phyloP scores from a whole-genome alignment of 371 early-diverging fungal genomes.

The Massospora cicadina region DNA sequence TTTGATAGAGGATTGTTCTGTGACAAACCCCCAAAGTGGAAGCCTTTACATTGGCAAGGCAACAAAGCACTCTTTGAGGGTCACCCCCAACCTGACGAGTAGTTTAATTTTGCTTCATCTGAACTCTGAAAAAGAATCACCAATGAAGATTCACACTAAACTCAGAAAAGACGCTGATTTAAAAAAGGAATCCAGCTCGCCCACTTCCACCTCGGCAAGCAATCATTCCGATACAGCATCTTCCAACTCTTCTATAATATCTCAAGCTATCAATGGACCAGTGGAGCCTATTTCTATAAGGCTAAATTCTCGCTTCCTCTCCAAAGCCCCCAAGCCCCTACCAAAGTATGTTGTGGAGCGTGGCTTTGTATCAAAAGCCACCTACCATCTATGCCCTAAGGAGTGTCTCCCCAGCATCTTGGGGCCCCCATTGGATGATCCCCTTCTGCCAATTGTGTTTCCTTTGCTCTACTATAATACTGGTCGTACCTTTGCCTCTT shows the following conservation, averaged over 20 bases:
- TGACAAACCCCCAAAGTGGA: neutral
- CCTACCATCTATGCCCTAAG: neutral
- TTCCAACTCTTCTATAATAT: neutral
- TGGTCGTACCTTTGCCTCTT: neutral
- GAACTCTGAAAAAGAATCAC: neutral
- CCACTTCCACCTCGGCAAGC: neutral
- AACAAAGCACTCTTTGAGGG: neutral
- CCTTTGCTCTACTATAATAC: neutral
- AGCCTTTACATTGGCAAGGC: neutral
- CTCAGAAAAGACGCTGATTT: neutral
- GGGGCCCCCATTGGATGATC: neutral
- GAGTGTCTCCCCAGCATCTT: neutral
- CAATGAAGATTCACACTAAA: neutral
- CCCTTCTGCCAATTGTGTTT: neutral
- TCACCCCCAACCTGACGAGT: neutral
- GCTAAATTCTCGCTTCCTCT: neutral
- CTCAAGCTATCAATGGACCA: neutral
- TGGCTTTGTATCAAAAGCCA: neutral
- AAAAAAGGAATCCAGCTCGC: neutral
- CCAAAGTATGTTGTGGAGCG: neutral
- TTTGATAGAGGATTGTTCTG: neutral
- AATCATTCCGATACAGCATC: no score
- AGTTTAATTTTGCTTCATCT: neutral
- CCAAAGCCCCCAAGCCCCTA: neutral
- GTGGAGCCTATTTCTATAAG: neutral